Evolutionary conservation across 1,139 yeast species (phyloP).

Genomic region (Suhomyces wounanorum): DNA sequence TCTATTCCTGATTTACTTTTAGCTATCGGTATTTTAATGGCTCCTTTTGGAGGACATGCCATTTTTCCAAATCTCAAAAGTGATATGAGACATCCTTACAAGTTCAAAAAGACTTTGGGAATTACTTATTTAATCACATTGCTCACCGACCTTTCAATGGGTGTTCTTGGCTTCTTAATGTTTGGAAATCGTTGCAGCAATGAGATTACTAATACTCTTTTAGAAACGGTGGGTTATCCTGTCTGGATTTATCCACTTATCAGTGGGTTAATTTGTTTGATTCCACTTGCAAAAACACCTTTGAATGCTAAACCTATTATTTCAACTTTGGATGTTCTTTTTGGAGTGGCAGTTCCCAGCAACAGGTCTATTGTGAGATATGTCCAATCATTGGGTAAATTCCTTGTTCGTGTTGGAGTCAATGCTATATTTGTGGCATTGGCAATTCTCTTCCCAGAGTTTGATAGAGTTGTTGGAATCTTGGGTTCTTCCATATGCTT

Average conservation of each 20-base stretch:
- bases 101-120: constrained; percentile 39
- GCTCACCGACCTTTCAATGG: constrained; percentile 73
- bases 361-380: background rate
- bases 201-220: constrained; percentile 79
- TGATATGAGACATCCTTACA: constrained; percentile 59
- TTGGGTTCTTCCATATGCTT: constrained; percentile 61
- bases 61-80: constrained; percentile 59
- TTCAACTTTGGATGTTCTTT: constrained; percentile 53
- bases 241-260: constrained; percentile 60
- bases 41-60: constrained; percentile 68
- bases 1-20: constrained; percentile 43
- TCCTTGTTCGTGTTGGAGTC: constrained; percentile 44
- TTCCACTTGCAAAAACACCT: constrained; percentile 88
- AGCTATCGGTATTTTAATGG: constrained; percentile 58
- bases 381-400: constrained; percentile 15
- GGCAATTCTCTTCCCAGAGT: constrained; percentile 59
- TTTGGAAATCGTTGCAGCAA: constrained; percentile 76
- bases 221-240: constrained; percentile 75
- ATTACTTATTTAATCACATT: constrained; percentile 58
- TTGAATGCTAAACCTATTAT: constrained; percentile 85
- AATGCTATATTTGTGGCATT: constrained; percentile 51
- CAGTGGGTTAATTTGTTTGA: constrained; percentile 71
- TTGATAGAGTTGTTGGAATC: constrained; percentile 57
- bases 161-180: constrained; percentile 81
- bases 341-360: constrained; percentile 20